Percentiles rank a stretch among this genome's conserved stretches.
phyloP scores from a whole-genome alignment of 2,329 filamentous ascomycete genomes.

The Fusarium pininemorale region DNA sequence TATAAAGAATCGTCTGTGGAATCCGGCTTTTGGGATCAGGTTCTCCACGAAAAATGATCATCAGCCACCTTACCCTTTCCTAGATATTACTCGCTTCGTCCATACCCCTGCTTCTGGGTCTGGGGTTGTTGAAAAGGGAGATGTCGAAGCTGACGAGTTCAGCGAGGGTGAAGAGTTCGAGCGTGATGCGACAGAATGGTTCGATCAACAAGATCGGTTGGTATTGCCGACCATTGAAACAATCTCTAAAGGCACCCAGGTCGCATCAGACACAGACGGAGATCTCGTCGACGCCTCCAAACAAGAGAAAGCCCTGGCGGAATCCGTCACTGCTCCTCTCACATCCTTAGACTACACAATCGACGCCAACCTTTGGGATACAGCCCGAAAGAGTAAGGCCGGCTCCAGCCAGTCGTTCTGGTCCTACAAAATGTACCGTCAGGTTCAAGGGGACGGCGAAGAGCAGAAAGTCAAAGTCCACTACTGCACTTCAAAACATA shows the following conservation, averaged over 20 bases:
- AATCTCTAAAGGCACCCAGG: constrained; percentile 5
- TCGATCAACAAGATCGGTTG: constrained; percentile 36
- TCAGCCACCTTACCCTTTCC: constrained; percentile 38
- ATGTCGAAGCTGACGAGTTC: constrained; percentile 28
- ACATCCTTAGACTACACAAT: constrained; percentile 46
- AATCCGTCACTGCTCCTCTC: constrained; percentile 33
- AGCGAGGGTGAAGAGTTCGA: constrained; percentile 40
- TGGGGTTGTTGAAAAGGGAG: background rate
- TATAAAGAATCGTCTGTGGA: constrained; percentile 42
- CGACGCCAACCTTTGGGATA: constrained; percentile 43
- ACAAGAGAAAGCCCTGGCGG: background rate
- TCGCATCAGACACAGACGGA: background rate
- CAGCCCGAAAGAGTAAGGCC: constrained; percentile 57
- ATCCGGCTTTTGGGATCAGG: constrained; percentile 43
- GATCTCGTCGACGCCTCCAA: constrained; percentile 8
- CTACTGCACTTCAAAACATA: constrained; percentile 76
- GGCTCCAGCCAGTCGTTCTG: constrained; percentile 67
- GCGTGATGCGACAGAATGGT: constrained; percentile 38
- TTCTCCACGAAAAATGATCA: constrained; percentile 39
- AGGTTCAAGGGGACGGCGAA: constrained; percentile 52
- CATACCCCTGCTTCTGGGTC: constrained; percentile 20
- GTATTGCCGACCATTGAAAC: background rate
- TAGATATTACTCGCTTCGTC: constrained; percentile 42
- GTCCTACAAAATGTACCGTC: constrained; percentile 74
- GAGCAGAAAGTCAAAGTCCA: constrained; percentile 71